These are phyloP conservation scores for Monilinia polystroma DNA, from an alignment of 2,329 filamentous ascomycete genomes.

Conservation along the genomic window DNA sequence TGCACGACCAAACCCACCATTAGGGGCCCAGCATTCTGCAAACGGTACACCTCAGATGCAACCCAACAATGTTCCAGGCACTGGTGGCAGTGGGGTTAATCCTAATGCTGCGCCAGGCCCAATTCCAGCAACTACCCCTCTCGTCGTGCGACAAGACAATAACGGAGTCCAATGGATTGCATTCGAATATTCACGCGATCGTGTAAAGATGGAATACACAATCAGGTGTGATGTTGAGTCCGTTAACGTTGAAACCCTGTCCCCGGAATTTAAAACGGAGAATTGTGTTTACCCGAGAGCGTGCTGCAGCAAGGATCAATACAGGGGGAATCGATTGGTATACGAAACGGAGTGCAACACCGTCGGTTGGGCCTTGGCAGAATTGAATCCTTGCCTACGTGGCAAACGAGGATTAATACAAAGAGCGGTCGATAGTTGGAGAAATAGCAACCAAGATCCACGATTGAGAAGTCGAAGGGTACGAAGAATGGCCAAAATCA, in stretches of 20 bases:
- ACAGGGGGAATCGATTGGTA: slow-evolving; percentile 89
- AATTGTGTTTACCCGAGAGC: slow-evolving; percentile 98
- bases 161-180: slow-evolving; percentile 99
- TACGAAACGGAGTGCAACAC: slow-evolving; percentile 99
- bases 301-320: slow-evolving; percentile 92
- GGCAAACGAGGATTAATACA: slow-evolving; percentile 96
- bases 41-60: slow-evolving; percentile 46
- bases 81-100: slow-evolving; percentile 62
- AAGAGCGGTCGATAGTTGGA: slow-evolving; percentile 95
- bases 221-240: slow-evolving; percentile 98
- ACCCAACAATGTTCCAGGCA: slow-evolving; percentile 43
- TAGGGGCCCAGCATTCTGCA: slow-evolving; percentile 45
- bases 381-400: slow-evolving; percentile 85
- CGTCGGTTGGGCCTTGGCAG: slow-evolving; percentile 97
- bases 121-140: slow-evolving; percentile 91
- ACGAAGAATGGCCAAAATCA: slow-evolving; percentile 94
- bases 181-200: slow-evolving; percentile 94
- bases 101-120: slow-evolving; percentile 91
- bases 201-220: slow-evolving; percentile 99
- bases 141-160: slow-evolving; percentile 90
- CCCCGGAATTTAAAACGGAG: slow-evolving; percentile 90
- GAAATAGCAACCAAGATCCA: slow-evolving; percentile 97
- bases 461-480: slow-evolving; percentile 87
- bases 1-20: slow-evolving; percentile 55
- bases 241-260: slow-evolving; percentile 83